Conservation (phyloP, 179 eudicot species). For the Beta macrorhiza region DNA sequence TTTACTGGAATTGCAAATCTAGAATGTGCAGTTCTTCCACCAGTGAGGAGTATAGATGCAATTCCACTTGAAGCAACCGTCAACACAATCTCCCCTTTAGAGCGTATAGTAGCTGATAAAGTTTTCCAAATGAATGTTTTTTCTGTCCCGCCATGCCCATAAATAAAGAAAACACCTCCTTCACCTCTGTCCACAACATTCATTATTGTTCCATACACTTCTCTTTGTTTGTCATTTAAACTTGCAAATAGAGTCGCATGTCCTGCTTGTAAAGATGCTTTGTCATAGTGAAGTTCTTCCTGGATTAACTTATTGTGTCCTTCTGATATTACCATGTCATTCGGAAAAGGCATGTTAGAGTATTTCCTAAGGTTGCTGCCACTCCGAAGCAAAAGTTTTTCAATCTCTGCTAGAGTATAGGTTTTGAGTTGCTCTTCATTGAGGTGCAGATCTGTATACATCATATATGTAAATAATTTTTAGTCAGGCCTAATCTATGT, state of each 20-base stretch:
- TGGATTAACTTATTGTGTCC: not conserved
- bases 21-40: no score
- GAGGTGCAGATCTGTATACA: not conserved
- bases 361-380: not conserved
- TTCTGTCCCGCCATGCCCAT: not conserved
- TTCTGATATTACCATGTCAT: not conserved
- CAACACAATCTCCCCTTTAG: conserved; percentile 1
- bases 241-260: not conserved
- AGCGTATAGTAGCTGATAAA: not conserved
- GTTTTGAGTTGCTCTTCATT: not conserved
- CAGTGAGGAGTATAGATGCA: not conserved
- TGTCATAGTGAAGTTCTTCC: not conserved
- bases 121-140: conserved; percentile 7
- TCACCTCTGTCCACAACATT: not conserved
- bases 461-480: no score
- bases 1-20: no score
- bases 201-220: not conserved
- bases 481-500: no score
- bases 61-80: conserved; percentile 15
- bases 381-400: not conserved
- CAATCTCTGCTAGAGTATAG: not conserved
- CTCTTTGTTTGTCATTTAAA: not conserved
- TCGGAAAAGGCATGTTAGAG: not conserved
- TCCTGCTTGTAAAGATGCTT: no score
- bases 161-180: conserved; percentile 13